These are phyloP conservation scores for Phytophthora hibernalis DNA, from an alignment of 352 stramenopile species.

Conservation along the genomic window DNA sequence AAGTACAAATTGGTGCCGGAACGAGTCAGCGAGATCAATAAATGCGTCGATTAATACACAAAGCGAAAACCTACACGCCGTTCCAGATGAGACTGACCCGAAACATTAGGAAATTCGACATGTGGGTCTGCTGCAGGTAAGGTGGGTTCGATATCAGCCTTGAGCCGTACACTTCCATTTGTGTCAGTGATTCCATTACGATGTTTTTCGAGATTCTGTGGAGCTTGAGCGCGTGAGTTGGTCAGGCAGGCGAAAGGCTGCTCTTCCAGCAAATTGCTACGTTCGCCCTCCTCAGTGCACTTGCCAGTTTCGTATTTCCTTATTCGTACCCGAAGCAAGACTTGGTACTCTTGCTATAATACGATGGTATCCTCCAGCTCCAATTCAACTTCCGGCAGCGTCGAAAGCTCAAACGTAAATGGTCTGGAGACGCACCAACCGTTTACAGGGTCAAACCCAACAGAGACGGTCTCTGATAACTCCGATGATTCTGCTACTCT, in stretches of 20 bases:
- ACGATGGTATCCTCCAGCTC: constrained; percentile 27
- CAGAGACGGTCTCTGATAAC: background rate
- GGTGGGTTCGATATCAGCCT: constrained; percentile 13
- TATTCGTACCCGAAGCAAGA: constrained; percentile 21
- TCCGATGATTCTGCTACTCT: background rate
- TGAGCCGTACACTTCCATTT: constrained; percentile 15
- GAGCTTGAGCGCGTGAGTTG: background rate
- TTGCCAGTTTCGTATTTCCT: constrained; percentile 24
- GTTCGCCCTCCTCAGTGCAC: background rate
- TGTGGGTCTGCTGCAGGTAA: constrained; percentile 23
- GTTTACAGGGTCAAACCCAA: constrained; percentile 6
- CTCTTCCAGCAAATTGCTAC: constrained; percentile 1
- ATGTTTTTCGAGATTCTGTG: constrained; percentile 28
- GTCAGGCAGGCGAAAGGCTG: constrained; percentile 3
- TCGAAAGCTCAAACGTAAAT: constrained; percentile 9
- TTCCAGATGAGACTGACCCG: constrained; percentile 6
- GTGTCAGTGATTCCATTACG: constrained; percentile 26
- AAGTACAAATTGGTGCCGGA: background rate
- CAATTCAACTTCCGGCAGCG: constrained; percentile 7
- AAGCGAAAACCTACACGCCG: constrained; percentile 6
- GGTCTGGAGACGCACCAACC: constrained; percentile 11
- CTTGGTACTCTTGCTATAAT: constrained; percentile 15
- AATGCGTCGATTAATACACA: background rate
- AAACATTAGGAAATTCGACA: constrained; percentile 29
- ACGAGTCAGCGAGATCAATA: constrained; percentile 23